phyloP scores from a whole-genome alignment of 1,284 basidiomycete species.

The Irpex sp. region DNA sequence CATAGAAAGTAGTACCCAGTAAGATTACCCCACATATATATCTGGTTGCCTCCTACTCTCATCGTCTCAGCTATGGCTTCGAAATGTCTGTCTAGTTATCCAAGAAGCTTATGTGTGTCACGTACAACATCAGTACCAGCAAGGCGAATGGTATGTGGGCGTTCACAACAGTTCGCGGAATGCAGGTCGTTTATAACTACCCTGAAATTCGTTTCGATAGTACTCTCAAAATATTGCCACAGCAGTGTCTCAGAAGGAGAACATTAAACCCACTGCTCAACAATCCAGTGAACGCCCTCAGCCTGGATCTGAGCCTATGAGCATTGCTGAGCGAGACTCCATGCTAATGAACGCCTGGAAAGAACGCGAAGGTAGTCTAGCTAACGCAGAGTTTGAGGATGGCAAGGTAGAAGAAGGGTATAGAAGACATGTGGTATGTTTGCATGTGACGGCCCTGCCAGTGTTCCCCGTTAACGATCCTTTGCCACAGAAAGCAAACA shows the following conservation, averaged over 20 bases:
- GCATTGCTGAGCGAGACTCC: slow-evolving; percentile 20
- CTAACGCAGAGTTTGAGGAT: slow-evolving; percentile 22
- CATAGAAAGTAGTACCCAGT: too few species aligned
- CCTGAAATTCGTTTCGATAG: too few species aligned
- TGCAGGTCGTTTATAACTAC: too few species aligned
- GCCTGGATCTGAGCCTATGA: slow-evolving; percentile 6
- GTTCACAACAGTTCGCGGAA: too few species aligned
- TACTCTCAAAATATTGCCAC: too few species aligned
- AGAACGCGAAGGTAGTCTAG: slow-evolving; percentile 21
- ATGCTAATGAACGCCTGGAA: slow-evolving; percentile 19
- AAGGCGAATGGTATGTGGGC: too few species aligned
- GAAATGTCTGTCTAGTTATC: too few species aligned
- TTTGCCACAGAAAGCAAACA: slow-evolving; percentile 20
- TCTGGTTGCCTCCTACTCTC: too few species aligned
- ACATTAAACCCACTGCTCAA: not conserved
- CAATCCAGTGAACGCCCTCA: not conserved
- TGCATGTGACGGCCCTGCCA: not conserved
- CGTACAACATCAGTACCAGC: too few species aligned
- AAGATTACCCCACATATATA: too few species aligned
- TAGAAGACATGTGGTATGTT: slow-evolving; percentile 20
- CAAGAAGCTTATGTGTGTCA: too few species aligned
- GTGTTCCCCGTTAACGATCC: not conserved
- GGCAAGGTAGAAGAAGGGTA: slow-evolving; percentile 20
- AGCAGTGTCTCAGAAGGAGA: not conserved
- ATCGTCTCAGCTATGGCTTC: too few species aligned